Percentiles rank a stretch among this genome's conserved stretches.
Evolutionary conservation across 176 grass and related monocot species (phyloP).

Genomic region (Rhynchospora pubera): DNA sequence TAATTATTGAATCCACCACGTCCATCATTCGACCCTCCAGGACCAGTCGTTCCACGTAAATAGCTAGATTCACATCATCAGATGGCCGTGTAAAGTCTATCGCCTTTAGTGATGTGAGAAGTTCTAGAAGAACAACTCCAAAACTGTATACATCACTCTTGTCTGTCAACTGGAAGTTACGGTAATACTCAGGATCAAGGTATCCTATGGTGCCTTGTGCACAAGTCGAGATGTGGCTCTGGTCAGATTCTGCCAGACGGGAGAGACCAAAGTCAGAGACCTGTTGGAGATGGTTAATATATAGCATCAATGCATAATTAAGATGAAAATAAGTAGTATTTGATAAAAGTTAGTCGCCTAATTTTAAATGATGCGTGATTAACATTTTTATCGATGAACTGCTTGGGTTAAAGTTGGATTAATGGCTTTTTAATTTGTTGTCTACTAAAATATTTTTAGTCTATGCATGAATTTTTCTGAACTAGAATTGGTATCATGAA

Average conservation of each 20-base stretch:
- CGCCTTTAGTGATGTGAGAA: conserved; percentile 68
- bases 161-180: conserved; percentile 74
- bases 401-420: too few species aligned
- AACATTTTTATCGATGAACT: too few species aligned
- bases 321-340: too few species aligned
- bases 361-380: too few species aligned
- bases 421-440: too few species aligned
- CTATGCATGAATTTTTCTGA: too few species aligned
- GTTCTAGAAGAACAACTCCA: conserved; percentile 84
- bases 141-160: conserved; percentile 92
- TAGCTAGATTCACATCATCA: conserved; percentile 67
- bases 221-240: conserved; percentile 83
- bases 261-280: conserved; percentile 74
- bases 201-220: conserved; percentile 74
- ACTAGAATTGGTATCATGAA: too few species aligned
- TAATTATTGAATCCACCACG: conserved; percentile 34
- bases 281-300: neutral
- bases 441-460: too few species aligned
- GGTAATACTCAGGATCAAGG: conserved; percentile 79
- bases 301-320: neutral
- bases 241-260: conserved; percentile 46
- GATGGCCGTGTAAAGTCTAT: conserved; percentile 51
- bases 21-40: conserved; percentile 51
- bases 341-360: too few species aligned
- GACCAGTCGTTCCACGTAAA: conserved; percentile 36